Conservation (phyloP, 1,284 basidiomycete species). For the Cutaneotrichosporon sp. region DNA sequence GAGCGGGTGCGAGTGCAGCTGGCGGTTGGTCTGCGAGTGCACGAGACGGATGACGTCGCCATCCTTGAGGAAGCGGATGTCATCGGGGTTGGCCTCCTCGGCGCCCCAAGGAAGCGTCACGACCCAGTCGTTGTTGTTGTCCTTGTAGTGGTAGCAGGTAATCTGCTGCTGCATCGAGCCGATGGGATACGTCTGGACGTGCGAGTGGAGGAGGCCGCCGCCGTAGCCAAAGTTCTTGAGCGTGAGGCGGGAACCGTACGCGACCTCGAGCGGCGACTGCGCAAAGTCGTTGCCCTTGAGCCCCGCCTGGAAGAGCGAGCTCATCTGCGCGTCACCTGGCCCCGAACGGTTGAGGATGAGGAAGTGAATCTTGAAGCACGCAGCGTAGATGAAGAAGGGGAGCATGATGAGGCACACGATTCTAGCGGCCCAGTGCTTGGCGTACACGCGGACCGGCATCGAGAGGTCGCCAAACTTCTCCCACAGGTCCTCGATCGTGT, state of each 20-base stretch:
- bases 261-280: slow-evolving; percentile 83
- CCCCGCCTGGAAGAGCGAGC: slow-evolving; percentile 97
- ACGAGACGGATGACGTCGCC: slow-evolving; percentile 79
- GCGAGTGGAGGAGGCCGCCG: slow-evolving; percentile 93
- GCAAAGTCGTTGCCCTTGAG: slow-evolving; percentile 91
- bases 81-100: slow-evolving; percentile 61
- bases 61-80: slow-evolving; percentile 70
- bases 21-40: slow-evolving; percentile 78
- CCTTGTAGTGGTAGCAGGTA: slow-evolving; percentile 99
- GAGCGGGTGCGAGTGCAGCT: slow-evolving; percentile 90
- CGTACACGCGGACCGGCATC: slow-evolving; percentile 83
- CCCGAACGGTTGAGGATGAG: slow-evolving; percentile 90
- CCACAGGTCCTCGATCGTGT: slow-evolving; percentile 98
- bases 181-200: slow-evolving; percentile 88
- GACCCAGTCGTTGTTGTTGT: slow-evolving; percentile 92
- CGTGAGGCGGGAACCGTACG: slow-evolving; percentile 86
- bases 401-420: slow-evolving; percentile 83
- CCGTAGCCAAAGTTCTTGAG: slow-evolving; percentile 98
- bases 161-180: slow-evolving; percentile 97
- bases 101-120: slow-evolving; percentile 72
- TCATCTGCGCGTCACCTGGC: slow-evolving; percentile 98
- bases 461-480: slow-evolving; percentile 95
- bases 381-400: slow-evolving; percentile 88
- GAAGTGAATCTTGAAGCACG: slow-evolving; percentile 95
- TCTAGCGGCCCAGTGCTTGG: slow-evolving; percentile 88